Conservation (phyloP, 2,329 filamentous ascomycete genomes). For the Botrytis sinoallii region DNA sequence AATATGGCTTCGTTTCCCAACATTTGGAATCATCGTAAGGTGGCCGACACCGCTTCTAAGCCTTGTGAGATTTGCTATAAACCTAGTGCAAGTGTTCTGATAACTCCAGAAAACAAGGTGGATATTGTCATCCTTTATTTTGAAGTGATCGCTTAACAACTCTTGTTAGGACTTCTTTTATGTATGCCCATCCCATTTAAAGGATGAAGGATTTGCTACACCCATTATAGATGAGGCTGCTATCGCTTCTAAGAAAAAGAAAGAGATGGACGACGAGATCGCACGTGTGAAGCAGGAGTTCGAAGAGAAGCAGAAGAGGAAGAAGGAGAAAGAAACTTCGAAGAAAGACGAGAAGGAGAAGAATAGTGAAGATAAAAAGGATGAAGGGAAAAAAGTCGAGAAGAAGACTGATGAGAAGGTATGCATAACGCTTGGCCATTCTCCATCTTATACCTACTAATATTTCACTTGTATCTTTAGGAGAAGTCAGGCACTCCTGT, state of each 20-base stretch:
- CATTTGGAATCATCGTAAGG: conserved; percentile 78
- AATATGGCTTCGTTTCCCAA: conserved; percentile 59
- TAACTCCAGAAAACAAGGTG: conserved; percentile 87
- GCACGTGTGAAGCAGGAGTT: conserved; percentile 66
- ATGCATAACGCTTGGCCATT: conserved; percentile 25
- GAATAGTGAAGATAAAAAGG: conserved; percentile 45
- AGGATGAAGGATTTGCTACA: conserved; percentile 76
- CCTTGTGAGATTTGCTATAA: conserved; percentile 92
- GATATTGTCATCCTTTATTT: neutral
- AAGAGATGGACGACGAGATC: conserved; percentile 62
- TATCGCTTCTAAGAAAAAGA: conserved; percentile 56
- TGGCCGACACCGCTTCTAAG: conserved; percentile 79
- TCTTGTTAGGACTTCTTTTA: conserved; percentile 78
- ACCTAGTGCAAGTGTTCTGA: conserved; percentile 79
- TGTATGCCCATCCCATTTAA: conserved; percentile 77
- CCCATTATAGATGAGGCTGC: conserved; percentile 69
- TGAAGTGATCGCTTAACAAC: conserved; percentile 6
- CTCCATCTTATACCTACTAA: conserved; percentile 1
- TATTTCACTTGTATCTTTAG: conserved; percentile 24
- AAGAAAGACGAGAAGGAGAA: conserved; percentile 54
- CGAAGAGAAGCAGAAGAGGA: conserved; percentile 72
- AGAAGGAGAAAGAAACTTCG: conserved; percentile 62
- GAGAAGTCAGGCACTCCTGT: conserved; percentile 29
- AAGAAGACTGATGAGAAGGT: conserved; percentile 42
- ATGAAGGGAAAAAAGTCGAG: conserved; percentile 44